Evolutionary conservation across 345 rosid genomes (phyloP).

Genomic region (Gossypium herbaceum): DNA sequence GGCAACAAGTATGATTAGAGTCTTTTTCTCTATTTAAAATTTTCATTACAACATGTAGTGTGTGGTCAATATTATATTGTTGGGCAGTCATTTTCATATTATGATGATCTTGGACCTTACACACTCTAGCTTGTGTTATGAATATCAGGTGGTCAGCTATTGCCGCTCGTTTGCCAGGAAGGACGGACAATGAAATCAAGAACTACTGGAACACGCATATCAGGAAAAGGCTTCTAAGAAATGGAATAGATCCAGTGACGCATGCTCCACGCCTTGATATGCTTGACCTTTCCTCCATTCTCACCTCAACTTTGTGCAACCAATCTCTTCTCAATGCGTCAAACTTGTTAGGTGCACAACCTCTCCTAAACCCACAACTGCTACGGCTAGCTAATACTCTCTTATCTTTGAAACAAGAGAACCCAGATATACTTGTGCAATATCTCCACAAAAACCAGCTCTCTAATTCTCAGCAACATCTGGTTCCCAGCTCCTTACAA

Average conservation of each 20-base stretch:
- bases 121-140: neutral
- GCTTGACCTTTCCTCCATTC: slow-evolving; percentile 65
- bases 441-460: slow-evolving; percentile 39
- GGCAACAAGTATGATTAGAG: slow-evolving; percentile 69
- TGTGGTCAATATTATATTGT: neutral
- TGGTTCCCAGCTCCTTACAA: slow-evolving; percentile 14
- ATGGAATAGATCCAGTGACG: slow-evolving; percentile 92
- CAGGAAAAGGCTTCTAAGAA: slow-evolving; percentile 72
- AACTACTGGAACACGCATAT: slow-evolving; percentile 94
- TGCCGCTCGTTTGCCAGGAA: slow-evolving; percentile 94
- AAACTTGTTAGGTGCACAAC: slow-evolving; percentile 40
- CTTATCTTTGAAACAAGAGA: slow-evolving; percentile 44
- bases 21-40: neutral
- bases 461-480: slow-evolving; percentile 18
- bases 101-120: neutral
- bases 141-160: slow-evolving; percentile 89
- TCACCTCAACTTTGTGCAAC: slow-evolving; percentile 41
- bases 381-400: slow-evolving; percentile 41
- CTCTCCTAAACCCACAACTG: slow-evolving; percentile 47
- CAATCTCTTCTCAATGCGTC: slow-evolving; percentile 42
- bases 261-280: slow-evolving; percentile 89
- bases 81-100: neutral
- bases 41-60: neutral
- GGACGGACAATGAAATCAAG: slow-evolving; percentile 95
- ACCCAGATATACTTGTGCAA: slow-evolving; percentile 32